Percentiles rank a stretch among this genome's conserved stretches.
These are phyloP conservation scores for Penicillium italicum DNA, from an alignment of 2,329 filamentous ascomycete species.

Conservation along the genomic window DNA sequence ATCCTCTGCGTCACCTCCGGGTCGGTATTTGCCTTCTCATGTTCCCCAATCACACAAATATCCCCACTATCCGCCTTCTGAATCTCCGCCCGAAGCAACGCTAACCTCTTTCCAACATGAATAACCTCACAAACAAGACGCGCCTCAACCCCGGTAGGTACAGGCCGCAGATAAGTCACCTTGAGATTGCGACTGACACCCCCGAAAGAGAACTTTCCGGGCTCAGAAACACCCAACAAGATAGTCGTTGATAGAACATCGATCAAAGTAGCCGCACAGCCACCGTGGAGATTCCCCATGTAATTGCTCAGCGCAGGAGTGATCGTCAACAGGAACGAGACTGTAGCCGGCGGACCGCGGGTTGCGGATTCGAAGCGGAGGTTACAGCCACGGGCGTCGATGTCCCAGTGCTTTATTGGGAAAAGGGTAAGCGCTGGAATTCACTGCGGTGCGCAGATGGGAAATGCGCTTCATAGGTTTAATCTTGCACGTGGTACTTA, in stretches of 20 bases:
- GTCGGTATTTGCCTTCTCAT: conserved; percentile 63
- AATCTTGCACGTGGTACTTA: conserved; percentile 10
- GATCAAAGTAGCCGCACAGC: conserved; percentile 65
- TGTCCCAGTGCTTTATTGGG: conserved; percentile 30
- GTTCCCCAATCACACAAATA: conserved; percentile 58
- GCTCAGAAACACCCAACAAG: conserved; percentile 54
- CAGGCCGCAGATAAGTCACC: conserved; percentile 64
- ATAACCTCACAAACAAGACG: conserved; percentile 57
- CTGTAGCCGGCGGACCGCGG: conserved; percentile 32
- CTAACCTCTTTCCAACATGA: conserved; percentile 55
- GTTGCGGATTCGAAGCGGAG: conserved; percentile 40
- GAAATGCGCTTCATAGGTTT: background rate
- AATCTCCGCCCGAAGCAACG: conserved; percentile 54
- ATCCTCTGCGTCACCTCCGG: conserved; percentile 33
- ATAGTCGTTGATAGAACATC: conserved; percentile 62
- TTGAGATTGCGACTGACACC: conserved; percentile 65
- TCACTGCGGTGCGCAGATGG: background rate
- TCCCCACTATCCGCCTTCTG: conserved; percentile 51
- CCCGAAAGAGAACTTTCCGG: conserved; percentile 59
- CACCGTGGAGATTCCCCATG: conserved; percentile 88
- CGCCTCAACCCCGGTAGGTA: conserved; percentile 51
- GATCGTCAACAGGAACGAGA: conserved; percentile 51
- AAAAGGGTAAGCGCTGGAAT: background rate
- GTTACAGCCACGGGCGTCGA: conserved; percentile 28
- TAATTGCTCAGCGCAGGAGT: conserved; percentile 88